phyloP scores from a whole-genome alignment of 441 rosid species.

The Gossypium trilobum region DNA sequence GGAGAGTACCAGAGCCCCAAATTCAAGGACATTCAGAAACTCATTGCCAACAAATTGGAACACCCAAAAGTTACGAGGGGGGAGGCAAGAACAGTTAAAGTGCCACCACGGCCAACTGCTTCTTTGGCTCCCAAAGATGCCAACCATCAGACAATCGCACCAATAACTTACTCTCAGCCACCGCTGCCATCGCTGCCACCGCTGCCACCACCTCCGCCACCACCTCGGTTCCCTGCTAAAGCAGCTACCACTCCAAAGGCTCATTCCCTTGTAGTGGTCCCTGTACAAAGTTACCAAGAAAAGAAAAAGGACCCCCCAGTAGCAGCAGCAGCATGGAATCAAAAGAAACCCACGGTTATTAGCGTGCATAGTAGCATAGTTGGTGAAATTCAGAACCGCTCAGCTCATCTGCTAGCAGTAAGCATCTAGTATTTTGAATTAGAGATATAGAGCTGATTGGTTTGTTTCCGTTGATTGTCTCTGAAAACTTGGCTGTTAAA shows the following conservation, averaged over 20 bases:
- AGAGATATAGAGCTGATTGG: not conserved
- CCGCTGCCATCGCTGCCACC: not conserved
- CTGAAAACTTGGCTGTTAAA: constrained; percentile 10
- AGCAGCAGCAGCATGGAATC: constrained; percentile 24
- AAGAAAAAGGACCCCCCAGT: constrained; percentile 30
- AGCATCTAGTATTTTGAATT: constrained; percentile 19
- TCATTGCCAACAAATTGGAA: constrained; percentile 58
- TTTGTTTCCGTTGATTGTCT: not conserved
- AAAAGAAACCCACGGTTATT: constrained; percentile 27
- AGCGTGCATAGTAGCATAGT: constrained; percentile 72
- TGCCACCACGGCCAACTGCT: constrained; percentile 11
- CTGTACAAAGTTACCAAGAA: constrained; percentile 40
- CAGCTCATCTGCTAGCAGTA: constrained; percentile 79
- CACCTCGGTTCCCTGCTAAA: constrained; percentile 40
- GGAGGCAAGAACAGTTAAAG: constrained; percentile 22
- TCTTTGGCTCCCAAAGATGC: constrained; percentile 16
- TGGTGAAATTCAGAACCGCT: constrained; percentile 88
- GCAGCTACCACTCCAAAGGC: constrained; percentile 40
- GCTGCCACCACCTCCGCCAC: constrained; percentile 54
- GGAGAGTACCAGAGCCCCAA: constrained; percentile 40
- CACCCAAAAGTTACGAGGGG: constrained; percentile 37
- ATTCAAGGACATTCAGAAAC: constrained; percentile 64
- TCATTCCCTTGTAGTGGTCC: constrained; percentile 33
- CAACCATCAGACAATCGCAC: constrained; percentile 18
- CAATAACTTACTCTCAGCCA: constrained; percentile 22